Evolutionary conservation across 805 yeast species (phyloP).

Genomic region (Hanseniaspora mollemarum): DNA sequence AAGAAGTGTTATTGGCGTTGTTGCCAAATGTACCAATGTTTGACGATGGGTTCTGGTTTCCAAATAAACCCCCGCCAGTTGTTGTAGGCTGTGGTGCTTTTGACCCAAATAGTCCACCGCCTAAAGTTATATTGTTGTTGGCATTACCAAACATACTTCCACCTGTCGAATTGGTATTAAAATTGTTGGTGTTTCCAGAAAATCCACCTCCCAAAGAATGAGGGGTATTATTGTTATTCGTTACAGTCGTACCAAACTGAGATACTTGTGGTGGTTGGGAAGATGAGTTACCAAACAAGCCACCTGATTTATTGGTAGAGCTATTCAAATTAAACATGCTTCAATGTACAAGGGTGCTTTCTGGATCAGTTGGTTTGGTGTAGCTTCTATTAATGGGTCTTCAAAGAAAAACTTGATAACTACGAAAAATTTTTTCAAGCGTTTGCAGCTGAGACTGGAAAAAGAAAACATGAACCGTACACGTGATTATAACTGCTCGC

Average conservation of each 20-base stretch:
- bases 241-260: too few relatives aligned
- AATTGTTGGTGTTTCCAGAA: slow-evolving; percentile 9
- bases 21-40: slow-evolving; percentile 1
- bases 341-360: too few relatives aligned
- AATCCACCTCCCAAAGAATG: too few relatives aligned
- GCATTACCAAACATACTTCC: slow-evolving; percentile 14
- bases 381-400: too few relatives aligned
- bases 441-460: too few relatives aligned
- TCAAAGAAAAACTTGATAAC: too few relatives aligned
- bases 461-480: too few relatives aligned
- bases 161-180: not conserved
- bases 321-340: not conserved
- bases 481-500: not conserved
- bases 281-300: too few relatives aligned
- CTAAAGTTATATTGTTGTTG: not conserved
- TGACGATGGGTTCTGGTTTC: slow-evolving; percentile 1
- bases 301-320: slow-evolving; percentile 9
- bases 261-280: not conserved
- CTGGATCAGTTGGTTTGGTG: too few relatives aligned
- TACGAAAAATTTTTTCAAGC: too few relatives aligned
- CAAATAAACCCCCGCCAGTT: slow-evolving; percentile 13
- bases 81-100: not conserved
- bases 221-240: too few relatives aligned
- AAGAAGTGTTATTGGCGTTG: not conserved
- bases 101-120: slow-evolving; percentile 6